Conservation (phyloP, 257 asterid genomes). For the Anisodus acutangulus region DNA sequence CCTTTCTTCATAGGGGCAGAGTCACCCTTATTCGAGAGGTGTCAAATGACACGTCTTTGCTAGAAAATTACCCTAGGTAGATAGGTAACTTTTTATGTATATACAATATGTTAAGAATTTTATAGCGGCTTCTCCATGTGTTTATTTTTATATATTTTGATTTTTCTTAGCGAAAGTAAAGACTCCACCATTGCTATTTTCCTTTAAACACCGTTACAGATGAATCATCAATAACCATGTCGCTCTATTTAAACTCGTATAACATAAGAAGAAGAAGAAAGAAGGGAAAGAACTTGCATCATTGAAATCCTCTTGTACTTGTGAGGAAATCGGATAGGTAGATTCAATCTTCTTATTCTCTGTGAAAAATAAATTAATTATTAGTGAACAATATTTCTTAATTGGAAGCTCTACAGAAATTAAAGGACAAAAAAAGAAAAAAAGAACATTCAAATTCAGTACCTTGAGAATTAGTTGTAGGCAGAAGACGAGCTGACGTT, state of each 20-base stretch:
- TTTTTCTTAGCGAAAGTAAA: too few relatives aligned
- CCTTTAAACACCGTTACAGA: too few relatives aligned
- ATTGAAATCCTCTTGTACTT: slow-evolving; percentile 12
- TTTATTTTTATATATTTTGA: too few relatives aligned
- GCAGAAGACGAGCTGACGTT: slow-evolving; percentile 20
- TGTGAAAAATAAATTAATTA: background rate
- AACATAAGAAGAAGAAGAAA: background rate
- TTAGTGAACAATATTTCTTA: background rate
- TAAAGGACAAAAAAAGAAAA: background rate
- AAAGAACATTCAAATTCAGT: background rate
- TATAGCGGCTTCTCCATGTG: too few relatives aligned
- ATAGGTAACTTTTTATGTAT: too few relatives aligned
- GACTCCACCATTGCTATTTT: too few relatives aligned
- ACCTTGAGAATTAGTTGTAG: slow-evolving; percentile 13
- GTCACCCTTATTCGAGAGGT: too few relatives aligned
- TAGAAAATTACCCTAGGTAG: too few relatives aligned
- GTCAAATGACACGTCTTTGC: too few relatives aligned
- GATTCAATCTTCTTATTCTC: slow-evolving; percentile 6
- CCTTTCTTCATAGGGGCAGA: too few relatives aligned
- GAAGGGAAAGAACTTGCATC: background rate
- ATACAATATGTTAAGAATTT: too few relatives aligned
- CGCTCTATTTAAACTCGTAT: background rate
- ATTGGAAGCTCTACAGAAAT: background rate
- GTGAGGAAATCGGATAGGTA: background rate
- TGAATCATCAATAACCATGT: background rate